Base-by-base conservation (phyloP, 192 early-diverging fungal genomes). In the Allomyces macrogynus region DNA sequence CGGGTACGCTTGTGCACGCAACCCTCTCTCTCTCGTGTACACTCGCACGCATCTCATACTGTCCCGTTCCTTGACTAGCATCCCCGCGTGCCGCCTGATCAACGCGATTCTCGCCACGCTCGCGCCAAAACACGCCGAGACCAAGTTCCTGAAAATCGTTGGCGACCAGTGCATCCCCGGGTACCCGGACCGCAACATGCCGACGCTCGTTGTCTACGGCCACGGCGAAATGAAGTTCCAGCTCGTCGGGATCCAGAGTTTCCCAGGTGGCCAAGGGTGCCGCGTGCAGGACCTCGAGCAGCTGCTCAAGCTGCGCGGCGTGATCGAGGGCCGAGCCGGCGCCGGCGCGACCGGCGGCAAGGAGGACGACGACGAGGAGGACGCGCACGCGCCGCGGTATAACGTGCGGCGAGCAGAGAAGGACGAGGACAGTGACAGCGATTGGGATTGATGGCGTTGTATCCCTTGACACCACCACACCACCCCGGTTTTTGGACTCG, bases 91-190 rank as follows among this genome's bases (percentile, higher is more conserved):
- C 73, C 87, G 87, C 71, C 76, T 98, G 49, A 79, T 98, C 80
- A 83, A 83, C 66, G 77, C 77, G 27, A 78, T 85, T 66, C 74
- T 98, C 61, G 80, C 83, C 20, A 78, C 78, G 64, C 70, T 93
- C 11, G 89, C 91, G 3, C 64, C 66, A 42, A 81, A 81, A 72
- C 85, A 95, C 76, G 83, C 82, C 24, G 80, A 89, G 5, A 89
- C 86, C 65, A 99, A 99, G 78, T 99, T 99, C 75, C 66, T 89
- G 61, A 94, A 93, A 70, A 95, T 95, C 67, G 77, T 91, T 23
- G 89, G 85, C 11, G 88, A 91, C 66, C 89, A 92, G 68, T 94
- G 92, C 75, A 95, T 98, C 68, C 87, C 86, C 44, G 89, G 92
- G 66, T 99, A 95, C 69, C 95, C 95, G 3, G 95, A 99, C 71